phyloP scores from a whole-genome alignment of 2,329 filamentous ascomycete species.

The Aureobasidium zeae region DNA sequence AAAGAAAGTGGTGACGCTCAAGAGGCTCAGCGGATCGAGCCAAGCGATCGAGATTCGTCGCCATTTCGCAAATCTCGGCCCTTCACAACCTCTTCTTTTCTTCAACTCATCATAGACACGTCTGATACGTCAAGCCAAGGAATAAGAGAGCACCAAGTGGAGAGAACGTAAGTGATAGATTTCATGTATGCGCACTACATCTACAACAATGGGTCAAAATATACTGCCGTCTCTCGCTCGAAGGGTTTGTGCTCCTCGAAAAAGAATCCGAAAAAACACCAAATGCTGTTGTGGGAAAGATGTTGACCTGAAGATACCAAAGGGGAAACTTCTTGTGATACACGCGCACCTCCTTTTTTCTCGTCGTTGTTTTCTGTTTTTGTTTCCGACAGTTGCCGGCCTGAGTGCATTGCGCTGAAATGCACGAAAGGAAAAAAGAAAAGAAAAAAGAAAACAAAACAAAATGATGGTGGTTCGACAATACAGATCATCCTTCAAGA shows the following conservation, averaged over 20 bases:
- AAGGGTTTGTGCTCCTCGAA: too few relatives aligned
- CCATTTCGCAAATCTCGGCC: not conserved
- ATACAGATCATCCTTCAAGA: not conserved
- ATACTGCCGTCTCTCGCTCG: conserved; percentile 6
- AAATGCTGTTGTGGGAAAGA: not conserved
- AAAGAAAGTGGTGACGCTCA: conserved; percentile 9
- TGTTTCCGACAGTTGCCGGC: not conserved
- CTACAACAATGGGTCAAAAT: not conserved
- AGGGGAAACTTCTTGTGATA: not conserved
- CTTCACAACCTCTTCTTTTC: not conserved
- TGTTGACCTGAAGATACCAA: not conserved
- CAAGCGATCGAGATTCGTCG: conserved; percentile 8
- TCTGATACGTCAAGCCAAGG: not conserved
- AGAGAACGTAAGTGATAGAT: conserved; percentile 4
- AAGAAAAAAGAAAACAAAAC: not conserved
- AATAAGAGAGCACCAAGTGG: not conserved
- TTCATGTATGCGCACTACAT: conserved; percentile 11
- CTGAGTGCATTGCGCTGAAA: conserved; percentile 7
- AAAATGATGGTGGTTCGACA: not conserved
- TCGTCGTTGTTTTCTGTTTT: not conserved
- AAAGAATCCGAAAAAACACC: not conserved
- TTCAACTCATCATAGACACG: conserved; percentile 9
- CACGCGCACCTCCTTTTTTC: not conserved
- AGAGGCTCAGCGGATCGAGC: conserved; percentile 10
- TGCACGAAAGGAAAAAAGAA: not conserved